Conservation (phyloP, 306 rosid species). For the Cyamopsis tetragonoloba region DNA sequence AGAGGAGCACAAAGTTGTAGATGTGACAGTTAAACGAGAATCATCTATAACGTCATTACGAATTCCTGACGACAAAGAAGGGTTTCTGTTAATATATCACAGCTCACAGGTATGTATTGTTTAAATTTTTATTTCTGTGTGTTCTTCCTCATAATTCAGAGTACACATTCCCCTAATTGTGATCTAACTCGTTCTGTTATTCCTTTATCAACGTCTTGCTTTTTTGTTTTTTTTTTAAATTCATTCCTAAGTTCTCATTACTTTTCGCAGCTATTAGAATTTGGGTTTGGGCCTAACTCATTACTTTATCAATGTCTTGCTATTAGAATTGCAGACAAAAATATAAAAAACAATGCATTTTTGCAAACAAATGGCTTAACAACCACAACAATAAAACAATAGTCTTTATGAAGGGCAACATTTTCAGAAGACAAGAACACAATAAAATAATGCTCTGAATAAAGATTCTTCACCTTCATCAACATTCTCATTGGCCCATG, state of each 20-base stretch:
- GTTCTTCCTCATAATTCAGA: too few species aligned
- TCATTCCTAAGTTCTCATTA: too few species aligned
- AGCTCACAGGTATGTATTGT: too few species aligned
- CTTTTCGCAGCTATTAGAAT: too few species aligned
- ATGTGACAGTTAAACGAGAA: constrained; percentile 49
- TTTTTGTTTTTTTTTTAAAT: too few species aligned
- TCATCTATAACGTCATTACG: constrained; percentile 73
- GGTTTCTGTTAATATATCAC: too few species aligned
- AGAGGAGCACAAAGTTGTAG: constrained; percentile 54
- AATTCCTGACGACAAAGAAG: constrained; percentile 45
- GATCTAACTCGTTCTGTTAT: too few species aligned
- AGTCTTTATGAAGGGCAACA: not conserved
- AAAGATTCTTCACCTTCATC: constrained; percentile 64
- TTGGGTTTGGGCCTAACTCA: too few species aligned
- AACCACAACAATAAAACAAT: not conserved
- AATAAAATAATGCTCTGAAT: not conserved
- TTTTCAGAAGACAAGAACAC: not conserved
- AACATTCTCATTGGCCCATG: constrained; percentile 81
- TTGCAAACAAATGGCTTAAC: not conserved
- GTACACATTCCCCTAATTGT: too few species aligned
- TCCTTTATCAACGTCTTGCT: too few species aligned
- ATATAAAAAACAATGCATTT: not conserved
- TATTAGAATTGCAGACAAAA: not conserved
- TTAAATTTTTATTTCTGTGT: too few species aligned
- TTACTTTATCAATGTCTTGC: too few species aligned